Evolutionary conservation across 2,329 filamentous ascomycete species (phyloP).

Genomic region (Hypoxylon sp.): DNA sequence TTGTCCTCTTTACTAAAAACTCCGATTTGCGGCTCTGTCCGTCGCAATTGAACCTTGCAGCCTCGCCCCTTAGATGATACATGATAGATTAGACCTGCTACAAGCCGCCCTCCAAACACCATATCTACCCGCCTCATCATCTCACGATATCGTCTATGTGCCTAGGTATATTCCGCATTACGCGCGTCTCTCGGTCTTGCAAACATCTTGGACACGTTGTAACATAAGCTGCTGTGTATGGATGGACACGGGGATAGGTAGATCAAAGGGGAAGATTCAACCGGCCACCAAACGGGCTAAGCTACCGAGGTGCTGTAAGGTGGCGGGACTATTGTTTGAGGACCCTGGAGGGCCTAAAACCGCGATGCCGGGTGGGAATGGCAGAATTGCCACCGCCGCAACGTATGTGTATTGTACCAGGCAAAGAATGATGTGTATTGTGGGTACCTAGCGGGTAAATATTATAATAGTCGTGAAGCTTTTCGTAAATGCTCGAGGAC

Average conservation of each 20-base stretch:
- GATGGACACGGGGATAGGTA: slow-evolving; percentile 15
- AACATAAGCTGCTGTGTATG: slow-evolving; percentile 2
- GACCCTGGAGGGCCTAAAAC: slow-evolving; percentile 12
- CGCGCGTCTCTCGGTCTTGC: slow-evolving; percentile 11
- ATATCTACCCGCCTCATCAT: slow-evolving; percentile 7
- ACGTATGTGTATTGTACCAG: slow-evolving; percentile 4
- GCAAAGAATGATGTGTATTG: slow-evolving; percentile 3
- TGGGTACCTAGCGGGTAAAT: no score
- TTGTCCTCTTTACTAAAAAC: slow-evolving; percentile 12
- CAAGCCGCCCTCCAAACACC: slow-evolving; percentile 20
- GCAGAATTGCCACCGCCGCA: slow-evolving; percentile 8
- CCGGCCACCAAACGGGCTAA: neutral
- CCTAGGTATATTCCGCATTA: slow-evolving; percentile 12
- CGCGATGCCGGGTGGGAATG: slow-evolving; percentile 26
- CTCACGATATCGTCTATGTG: slow-evolving; percentile 2
- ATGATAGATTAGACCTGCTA: slow-evolving; percentile 29
- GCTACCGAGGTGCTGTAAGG: neutral
- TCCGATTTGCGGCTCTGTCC: slow-evolving; percentile 39
- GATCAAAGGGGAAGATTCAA: slow-evolving; percentile 15
- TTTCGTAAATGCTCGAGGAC: neutral
- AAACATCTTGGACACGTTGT: slow-evolving; percentile 7
- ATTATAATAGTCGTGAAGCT: neutral
- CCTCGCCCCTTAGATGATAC: slow-evolving; percentile 22
- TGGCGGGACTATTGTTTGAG: neutral
- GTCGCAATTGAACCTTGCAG: slow-evolving; percentile 29